phyloP scores from a whole-genome alignment of 352 stramenopile genomes.

The Elongisporangium anandrum region DNA sequence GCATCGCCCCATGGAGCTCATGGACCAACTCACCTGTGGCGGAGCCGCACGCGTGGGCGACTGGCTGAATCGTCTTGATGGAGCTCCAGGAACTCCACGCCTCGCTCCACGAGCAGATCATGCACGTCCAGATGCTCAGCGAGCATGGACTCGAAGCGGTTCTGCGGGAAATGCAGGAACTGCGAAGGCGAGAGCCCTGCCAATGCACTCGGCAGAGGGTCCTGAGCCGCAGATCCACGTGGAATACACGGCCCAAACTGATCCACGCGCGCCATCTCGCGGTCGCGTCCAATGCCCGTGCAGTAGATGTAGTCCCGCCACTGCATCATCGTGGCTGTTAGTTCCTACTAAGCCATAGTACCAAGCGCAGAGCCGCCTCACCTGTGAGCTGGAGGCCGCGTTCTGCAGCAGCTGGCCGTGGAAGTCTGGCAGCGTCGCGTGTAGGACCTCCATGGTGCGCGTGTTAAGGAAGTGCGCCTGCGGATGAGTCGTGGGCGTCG shows the following conservation, averaged over 20 bases:
- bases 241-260: slow-evolving; percentile 64
- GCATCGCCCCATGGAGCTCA: slow-evolving; percentile 3
- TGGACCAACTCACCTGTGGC: slow-evolving; percentile 41
- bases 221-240: slow-evolving; percentile 3
- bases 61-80: slow-evolving; percentile 1
- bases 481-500: slow-evolving; percentile 78
- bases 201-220: slow-evolving; percentile 33
- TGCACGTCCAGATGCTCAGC: slow-evolving; percentile 44
- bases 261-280: slow-evolving; percentile 74
- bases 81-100: slow-evolving; percentile 47
- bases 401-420: slow-evolving; percentile 63
- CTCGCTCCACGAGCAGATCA: slow-evolving; percentile 46
- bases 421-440: slow-evolving; percentile 59
- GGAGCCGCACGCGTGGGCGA: slow-evolving; percentile 27
- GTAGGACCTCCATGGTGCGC: slow-evolving; percentile 92
- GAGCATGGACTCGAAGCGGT: slow-evolving; percentile 73
- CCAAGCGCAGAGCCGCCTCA: slow-evolving; percentile 13
- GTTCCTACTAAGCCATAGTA: neutral
- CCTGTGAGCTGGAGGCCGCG: slow-evolving; percentile 56
- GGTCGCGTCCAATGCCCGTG: slow-evolving; percentile 53
- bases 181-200: slow-evolving; percentile 62
- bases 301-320: slow-evolving; percentile 87
- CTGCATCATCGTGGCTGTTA: slow-evolving; percentile 17
- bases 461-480: slow-evolving; percentile 96
- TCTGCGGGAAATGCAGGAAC: slow-evolving; percentile 83